Evolutionary conservation across 2,329 filamentous ascomycete genomes (phyloP), one percentile per base, ranked within the genome.

Genomic region (Zymoseptoria passerinii): DNA sequence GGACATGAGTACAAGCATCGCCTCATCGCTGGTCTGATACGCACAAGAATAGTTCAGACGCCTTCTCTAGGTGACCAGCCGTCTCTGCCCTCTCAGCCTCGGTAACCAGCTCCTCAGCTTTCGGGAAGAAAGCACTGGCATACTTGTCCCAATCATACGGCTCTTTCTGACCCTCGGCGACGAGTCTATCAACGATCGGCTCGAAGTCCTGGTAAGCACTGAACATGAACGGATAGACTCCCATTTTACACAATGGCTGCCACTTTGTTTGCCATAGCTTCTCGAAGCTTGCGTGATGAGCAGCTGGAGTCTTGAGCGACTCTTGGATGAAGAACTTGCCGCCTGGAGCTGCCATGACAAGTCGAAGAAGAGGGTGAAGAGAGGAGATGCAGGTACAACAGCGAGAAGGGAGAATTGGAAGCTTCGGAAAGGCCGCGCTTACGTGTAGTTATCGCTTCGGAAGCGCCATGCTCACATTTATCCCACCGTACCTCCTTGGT

Each of bases 241-340:
- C 80, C 73, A 84, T 84, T 40, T 71, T 66, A 44, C 65, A 70
- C 64, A 84, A 84, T 64, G 80, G 76, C 72, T 85, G 85, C 87
- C 87, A 91, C 73, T 89, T 89, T 6, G 84, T 88, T 74, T 89
- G 85, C 87, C 88, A 91, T 28, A 80, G 68, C 63, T 77, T 70
- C 61, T 74, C 67, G 63, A 73, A 79, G 58, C 70, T 76, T 62
- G 78, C 76, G 62, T 80, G 78, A 61, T 80, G 78, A 28, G 69
- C 61, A 4, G 77, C 77, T 10, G 69, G 69, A 19, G 67, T 72
- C 28, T 70, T 67, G 28, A 80, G 61, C 48, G 76, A 75, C 13
- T 77, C 72, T 58, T 79, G 73, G n/a, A 80, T 77, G 66, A 77
- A 78, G 67, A 72, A 79, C 54, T 64, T 61, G 1, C 62, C 64